Evolutionary conservation across 176 grass and related monocot species (phyloP), one percentile per base, ranked within the genome.

Genomic region (Zoysia pacifica): DNA sequence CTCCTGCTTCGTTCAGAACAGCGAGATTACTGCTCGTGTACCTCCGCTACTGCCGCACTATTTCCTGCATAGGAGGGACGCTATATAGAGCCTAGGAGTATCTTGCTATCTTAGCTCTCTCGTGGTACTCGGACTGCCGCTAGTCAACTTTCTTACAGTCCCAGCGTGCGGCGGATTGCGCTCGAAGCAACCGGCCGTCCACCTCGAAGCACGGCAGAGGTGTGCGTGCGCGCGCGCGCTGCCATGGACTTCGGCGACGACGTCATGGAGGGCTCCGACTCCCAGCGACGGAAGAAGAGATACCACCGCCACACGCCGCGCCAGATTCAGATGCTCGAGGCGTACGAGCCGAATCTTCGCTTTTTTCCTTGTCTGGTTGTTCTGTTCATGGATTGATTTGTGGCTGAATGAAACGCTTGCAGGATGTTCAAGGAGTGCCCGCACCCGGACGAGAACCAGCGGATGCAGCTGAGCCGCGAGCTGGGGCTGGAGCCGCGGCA

Each of bases 361-460:
- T 15, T 12, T 7, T 2, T 9, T 50, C 60, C 70, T 5, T 66
- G 5, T 15, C 37, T 11, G 69, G 39, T 19, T 70, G 48, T 13
- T 48, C 6, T 76, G 6, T 51, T 5, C 12, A 12, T 64, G 2
- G 11, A 1, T 55, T 61, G 16, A 2, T 56, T 63, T 12, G 13
- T 47, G 72, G 54, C 37, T 69, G 51, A 5, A 49, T 67, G 75
- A 35, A 36, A 42, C 41, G 20, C n/a, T 11, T 69, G 75, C 77
- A 97, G 94, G 85, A 86, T 94, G 91, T 97, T 97, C 86, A 97
- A 97, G 87, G 87, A 92, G 75, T 97, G 89, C 70, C 94, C 94
- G 35, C 94, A 97, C 82, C 94, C 94, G 50, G 94, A 97, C 73
- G 94, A 97, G 89, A 97, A 94, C 81, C 94, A 97, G 75, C 69